Conservation (phyloP, 805 yeast genomes). For the Yarrowia bubula region DNA sequence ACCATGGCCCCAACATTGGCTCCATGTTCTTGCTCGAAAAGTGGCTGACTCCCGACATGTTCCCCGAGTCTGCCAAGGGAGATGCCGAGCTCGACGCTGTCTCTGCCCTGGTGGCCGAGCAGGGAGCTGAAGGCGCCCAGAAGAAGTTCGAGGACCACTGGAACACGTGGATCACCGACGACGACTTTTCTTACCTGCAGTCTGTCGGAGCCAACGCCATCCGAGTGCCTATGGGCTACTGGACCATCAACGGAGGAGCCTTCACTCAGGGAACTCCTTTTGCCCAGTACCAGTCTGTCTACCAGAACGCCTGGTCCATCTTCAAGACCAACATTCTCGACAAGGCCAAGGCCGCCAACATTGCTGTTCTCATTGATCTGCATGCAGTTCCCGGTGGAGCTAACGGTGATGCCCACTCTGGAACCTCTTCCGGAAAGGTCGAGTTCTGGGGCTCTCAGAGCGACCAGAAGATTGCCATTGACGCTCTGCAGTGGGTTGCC, state of each 20-base stretch:
- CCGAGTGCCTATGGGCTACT: conserved; percentile 87
- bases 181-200: conserved; percentile 78
- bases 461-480: conserved; percentile 46
- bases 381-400: conserved; percentile 96
- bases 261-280: conserved; percentile 64
- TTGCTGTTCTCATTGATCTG: conserved; percentile 76
- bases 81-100: conserved; percentile 75
- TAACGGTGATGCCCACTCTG: conserved; percentile 81
- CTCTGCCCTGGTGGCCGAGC: conserved; percentile 45
- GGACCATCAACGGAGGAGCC: conserved; percentile 71
- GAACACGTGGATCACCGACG: conserved; percentile 56
- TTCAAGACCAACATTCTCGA: conserved; percentile 53
- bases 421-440: conserved; percentile 57
- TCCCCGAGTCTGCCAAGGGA: conserved; percentile 52
- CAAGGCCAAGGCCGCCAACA: conserved; percentile 58
- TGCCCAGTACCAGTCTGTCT: conserved; percentile 52
- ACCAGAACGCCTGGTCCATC: conserved; percentile 61
- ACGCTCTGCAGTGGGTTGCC: conserved; percentile 59
- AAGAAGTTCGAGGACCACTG: conserved; percentile 60
- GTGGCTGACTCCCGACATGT: conserved; percentile 51
- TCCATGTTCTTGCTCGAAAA: conserved; percentile 75
- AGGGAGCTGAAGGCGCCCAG: conserved; percentile 56
- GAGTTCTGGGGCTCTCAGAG: conserved; percentile 57
- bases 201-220: conserved; percentile 71
- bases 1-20: conserved; percentile 86